A percentile compares a stretch with the other conserved stretches of the same genome.
These are phyloP conservation scores for Microsporum ferrugineum DNA, from an alignment of 2,329 filamentous ascomycete species.

Conservation along the genomic window DNA sequence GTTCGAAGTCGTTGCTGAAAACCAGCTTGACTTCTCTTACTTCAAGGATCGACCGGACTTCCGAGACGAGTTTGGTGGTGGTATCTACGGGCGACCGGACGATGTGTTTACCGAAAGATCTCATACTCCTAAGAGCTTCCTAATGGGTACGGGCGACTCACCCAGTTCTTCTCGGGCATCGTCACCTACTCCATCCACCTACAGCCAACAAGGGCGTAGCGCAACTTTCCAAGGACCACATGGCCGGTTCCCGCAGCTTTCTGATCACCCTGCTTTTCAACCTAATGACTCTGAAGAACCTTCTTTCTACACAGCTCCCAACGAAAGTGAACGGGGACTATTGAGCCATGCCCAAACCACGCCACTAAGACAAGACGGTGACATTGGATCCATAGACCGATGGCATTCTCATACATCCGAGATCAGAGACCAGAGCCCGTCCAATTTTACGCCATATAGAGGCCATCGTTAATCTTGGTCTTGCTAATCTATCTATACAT, in stretches of 20 bases:
- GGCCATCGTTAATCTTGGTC: constrained; percentile 1
- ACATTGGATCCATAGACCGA: constrained; percentile 21
- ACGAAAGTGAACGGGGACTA: constrained; percentile 32
- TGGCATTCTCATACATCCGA: constrained; percentile 23
- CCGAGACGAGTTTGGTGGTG: constrained; percentile 72
- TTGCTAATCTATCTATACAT: background rate
- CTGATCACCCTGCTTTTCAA: constrained; percentile 30
- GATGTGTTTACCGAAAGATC: constrained; percentile 37
- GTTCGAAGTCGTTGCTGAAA: constrained; percentile 83
- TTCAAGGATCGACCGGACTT: constrained; percentile 88
- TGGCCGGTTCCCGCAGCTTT: constrained; percentile 15
- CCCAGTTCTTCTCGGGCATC: constrained; percentile 31
- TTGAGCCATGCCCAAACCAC: constrained; percentile 25
- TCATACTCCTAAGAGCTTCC: constrained; percentile 30
- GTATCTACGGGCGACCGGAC: constrained; percentile 39
- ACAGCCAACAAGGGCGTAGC: constrained; percentile 3
- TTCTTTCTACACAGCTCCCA: constrained; percentile 25
- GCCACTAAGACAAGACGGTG: constrained; percentile 10
- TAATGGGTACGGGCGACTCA: constrained; percentile 25
- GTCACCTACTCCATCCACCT: constrained; percentile 29
- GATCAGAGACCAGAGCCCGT: constrained; percentile 9
- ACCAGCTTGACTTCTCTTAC: constrained; percentile 77
- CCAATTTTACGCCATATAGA: constrained; percentile 14
- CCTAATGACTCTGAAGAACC: constrained; percentile 17
- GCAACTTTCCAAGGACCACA: constrained; percentile 16